Evolutionary conservation across 371 early-diverging fungal species (phyloP).

Genomic region (Parasitella parasitica): DNA sequence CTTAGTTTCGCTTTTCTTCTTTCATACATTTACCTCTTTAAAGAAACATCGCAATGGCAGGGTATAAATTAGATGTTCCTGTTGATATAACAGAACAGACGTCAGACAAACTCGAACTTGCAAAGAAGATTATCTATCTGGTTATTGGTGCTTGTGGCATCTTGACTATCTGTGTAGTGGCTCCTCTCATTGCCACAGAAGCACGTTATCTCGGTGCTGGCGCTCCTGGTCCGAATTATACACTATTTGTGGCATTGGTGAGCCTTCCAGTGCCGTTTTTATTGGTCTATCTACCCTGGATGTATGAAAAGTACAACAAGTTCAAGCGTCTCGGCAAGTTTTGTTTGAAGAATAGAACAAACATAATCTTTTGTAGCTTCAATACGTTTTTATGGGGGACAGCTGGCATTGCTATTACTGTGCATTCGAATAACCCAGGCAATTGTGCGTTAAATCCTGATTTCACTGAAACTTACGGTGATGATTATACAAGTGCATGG

Average conservation of each 20-base stretch:
- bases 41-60: slow-evolving; percentile 12
- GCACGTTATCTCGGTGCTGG: slow-evolving; percentile 26
- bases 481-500: slow-evolving; percentile 28
- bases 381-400: slow-evolving; percentile 30
- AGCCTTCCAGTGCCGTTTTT: slow-evolving; percentile 20
- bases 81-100: slow-evolving; percentile 20
- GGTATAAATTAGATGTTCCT: slow-evolving; percentile 23
- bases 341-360: slow-evolving; percentile 32
- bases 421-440: slow-evolving; percentile 23
- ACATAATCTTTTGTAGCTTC: slow-evolving; percentile 27
- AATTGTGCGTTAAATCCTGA: slow-evolving; percentile 21
- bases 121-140: slow-evolving; percentile 21
- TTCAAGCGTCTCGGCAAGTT: slow-evolving; percentile 35
- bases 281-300: slow-evolving; percentile 32
- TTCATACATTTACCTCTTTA: slow-evolving; percentile 1
- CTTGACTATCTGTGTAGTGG: slow-evolving; percentile 24
- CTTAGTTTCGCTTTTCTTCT: slow-evolving; percentile 4
- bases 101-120: slow-evolving; percentile 14
- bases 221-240: slow-evolving; percentile 26
- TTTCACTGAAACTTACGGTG: slow-evolving; percentile 13
- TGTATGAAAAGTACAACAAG: slow-evolving; percentile 31
- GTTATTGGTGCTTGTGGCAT: slow-evolving; percentile 9
- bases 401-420: slow-evolving; percentile 34
- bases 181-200: slow-evolving; percentile 30
- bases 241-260: slow-evolving; percentile 24